Evolutionary conservation across 2,329 filamentous ascomycete genomes (phyloP), one percentile per base, ranked within the genome.

Genomic region (Fusarium begoniae): DNA sequence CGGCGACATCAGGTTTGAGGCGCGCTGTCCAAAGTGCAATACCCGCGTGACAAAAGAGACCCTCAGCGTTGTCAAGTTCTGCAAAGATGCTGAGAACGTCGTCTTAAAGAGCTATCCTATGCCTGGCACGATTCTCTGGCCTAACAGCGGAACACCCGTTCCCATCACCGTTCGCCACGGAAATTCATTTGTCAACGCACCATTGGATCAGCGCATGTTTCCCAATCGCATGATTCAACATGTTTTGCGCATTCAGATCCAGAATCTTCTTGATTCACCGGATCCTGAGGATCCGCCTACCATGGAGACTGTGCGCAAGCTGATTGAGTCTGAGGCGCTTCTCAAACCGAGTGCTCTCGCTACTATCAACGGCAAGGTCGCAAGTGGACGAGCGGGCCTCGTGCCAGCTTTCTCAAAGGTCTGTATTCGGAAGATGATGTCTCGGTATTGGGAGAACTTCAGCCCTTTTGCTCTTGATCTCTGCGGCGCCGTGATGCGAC

Each of bases 371-470:
- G 32, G 70, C 44, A n/a, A 62, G 80, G 8, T 74, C 60, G 5
- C 22, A 4, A 50, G 13, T 2, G 48, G 50, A 14, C 51, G 50
- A 28, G 11, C 47, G 8, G 30, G 26, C 6, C n/a, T 35, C 6
- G 37, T 69, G 2, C 47, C 67, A 1, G 37, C 59, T 30, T 71
- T 77, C 11, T 81, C 85, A 30, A 81, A 83, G 11, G 74, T 90
- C 10, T 84, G 86, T 1, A 83, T 90, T 8, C 87, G 91, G 20
- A 90, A 89, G 79, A 92, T 93, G 90, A 92, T 94, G 90, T 87
- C 86, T 28, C 85, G 89, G 5, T 94, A 94, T 78, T 93, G 91
- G 90, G 87, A 89, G 28, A 94, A 94, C 77, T 84, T 83, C n/a
- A 89, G 88, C 4, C 84, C 85, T 0, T 93, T 94, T 70, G 88